Percentiles rank a stretch among this genome's conserved stretches.
Conservation (phyloP, 495 filamentous ascomycete genomes). For the Venustampulla echinocandica region DNA sequence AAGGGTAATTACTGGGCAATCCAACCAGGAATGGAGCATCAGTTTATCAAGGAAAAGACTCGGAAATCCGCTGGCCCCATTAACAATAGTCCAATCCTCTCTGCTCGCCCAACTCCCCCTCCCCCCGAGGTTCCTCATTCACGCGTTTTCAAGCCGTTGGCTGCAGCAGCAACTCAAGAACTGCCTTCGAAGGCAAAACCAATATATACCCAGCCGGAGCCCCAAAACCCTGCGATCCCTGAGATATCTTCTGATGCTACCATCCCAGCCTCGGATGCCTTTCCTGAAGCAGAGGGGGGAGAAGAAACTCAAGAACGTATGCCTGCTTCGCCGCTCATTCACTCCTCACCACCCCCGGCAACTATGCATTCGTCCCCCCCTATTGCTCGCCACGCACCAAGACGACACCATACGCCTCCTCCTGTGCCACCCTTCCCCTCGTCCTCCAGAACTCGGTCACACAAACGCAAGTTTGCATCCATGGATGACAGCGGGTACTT, state of each 20-base stretch:
- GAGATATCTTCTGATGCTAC: conserved; percentile 94
- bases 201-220: conserved; percentile 7
- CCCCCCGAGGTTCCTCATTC: conserved; percentile 6
- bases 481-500: conserved; percentile 97
- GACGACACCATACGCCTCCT: conserved; percentile 68
- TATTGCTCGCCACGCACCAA: conserved; percentile 51
- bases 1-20: conserved; percentile 99
- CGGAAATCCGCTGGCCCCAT: conserved; percentile 31
- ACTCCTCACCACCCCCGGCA: conserved; percentile 30
- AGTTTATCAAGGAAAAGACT: conserved; percentile 81
- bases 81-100: conserved; percentile 15
- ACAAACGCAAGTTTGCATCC: conserved; percentile 63
- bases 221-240: conserved; percentile 22
- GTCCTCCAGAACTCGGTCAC: conserved; percentile 46
- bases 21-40: conserved; percentile 73
- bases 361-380: conserved; percentile 81
- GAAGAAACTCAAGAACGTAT: conserved; percentile 38
- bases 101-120: conserved; percentile 8
- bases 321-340: conserved; percentile 55
- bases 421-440: conserved; percentile 49
- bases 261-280: conserved; percentile 74
- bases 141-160: conserved; percentile 11
- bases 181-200: conserved; percentile 8
- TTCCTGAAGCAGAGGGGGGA: conserved; percentile 52
- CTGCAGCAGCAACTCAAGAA: conserved; percentile 14